Conservation (phyloP, 2,329 filamentous ascomycete species). For the Aureobasidium zeae region DNA sequence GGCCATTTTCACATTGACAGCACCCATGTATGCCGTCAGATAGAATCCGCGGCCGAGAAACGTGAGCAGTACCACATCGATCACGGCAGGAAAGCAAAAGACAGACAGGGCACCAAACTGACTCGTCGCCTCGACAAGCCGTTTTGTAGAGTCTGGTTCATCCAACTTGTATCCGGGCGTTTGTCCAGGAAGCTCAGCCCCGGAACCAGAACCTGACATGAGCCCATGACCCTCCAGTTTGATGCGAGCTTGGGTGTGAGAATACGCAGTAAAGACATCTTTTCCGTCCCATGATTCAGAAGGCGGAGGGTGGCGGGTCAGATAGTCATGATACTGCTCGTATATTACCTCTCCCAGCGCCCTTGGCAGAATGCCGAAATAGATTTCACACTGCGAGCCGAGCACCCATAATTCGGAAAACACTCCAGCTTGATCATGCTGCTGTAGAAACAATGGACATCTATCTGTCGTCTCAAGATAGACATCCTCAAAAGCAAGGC, state of each 20-base stretch:
- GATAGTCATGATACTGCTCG: conserved; percentile 16
- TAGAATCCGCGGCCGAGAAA: conserved; percentile 53
- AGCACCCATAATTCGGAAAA: conserved; percentile 56
- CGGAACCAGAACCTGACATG: conserved; percentile 16
- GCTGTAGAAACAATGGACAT: conserved; percentile 52
- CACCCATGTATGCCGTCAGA: conserved; percentile 48
- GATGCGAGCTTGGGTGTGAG: conserved; percentile 22
- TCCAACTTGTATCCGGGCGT: conserved; percentile 16
- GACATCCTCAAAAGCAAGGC: conserved; percentile 51
- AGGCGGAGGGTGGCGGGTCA: conserved; percentile 17
- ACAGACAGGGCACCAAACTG: conserved; percentile 30
- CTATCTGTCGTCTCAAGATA: conserved; percentile 54
- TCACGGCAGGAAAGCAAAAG: conserved; percentile 53
- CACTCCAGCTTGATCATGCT: conserved; percentile 53
- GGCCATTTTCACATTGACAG: conserved; percentile 12
- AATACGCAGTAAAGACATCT: conserved; percentile 19
- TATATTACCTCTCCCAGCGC: conserved; percentile 18
- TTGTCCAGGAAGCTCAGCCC: conserved; percentile 15
- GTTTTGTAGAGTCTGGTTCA: conserved; percentile 14
- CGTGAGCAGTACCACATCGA: conserved; percentile 52
- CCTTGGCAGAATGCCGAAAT: conserved; percentile 44
- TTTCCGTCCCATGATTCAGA: conserved; percentile 18
- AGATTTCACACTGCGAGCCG: conserved; percentile 54
- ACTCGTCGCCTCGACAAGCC: not conserved
- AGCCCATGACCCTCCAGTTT: conserved; percentile 16